Evolutionary conservation across 306 rosid genomes (phyloP), one percentile per base, ranked within the genome.

Genomic region (Canavalia gladiata): DNA sequence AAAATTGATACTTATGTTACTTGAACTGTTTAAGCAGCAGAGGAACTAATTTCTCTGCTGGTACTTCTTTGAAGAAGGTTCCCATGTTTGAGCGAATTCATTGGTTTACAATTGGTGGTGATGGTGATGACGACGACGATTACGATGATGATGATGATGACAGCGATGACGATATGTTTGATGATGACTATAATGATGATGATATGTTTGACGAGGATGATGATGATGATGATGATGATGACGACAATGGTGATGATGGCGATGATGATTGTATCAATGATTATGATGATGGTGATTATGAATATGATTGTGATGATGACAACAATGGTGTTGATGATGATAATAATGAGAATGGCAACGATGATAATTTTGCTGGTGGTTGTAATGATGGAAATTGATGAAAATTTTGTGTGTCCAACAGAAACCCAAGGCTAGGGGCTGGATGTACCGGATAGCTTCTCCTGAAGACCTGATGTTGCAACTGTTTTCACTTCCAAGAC

Each of bases 41-140:
- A 89, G 93, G 89, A 87, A 79, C 92, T 90, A 84, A 90, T 91
- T 87, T 89, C 93, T 93, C 90, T 88, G 94, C 92, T 85, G 88
- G 86, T 84, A 84, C 87, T 83, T 90, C 82, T 90, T 85, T 88
- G 88, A 82, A 86, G 82, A 91, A 85, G 97, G 94, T 86, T 84
- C 64, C 39, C 80, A 42, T 75, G 75, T 85, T 74, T 84, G 86
- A 74, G 77, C 84, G 35, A 67, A 57, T 82, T 69, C 73, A 6
- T 73, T 90, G 94, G 92, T 89, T 87, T 84, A 12, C 81, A 10
- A 37, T 62, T 77, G 84, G 46, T 72, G 86, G n/a, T 59, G 87
- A 71, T 8, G 80, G 54, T 2, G 56, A 58, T 2, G 63, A 70
- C 3, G 79, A 79, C 0, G 74, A 70, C 0, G 73, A 85, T 0